A percentile compares a stretch with the other conserved stretches of the same genome.
phyloP scores from a whole-genome alignment of 108 stramenopile genomes.

The Cyclotella cryptica region DNA sequence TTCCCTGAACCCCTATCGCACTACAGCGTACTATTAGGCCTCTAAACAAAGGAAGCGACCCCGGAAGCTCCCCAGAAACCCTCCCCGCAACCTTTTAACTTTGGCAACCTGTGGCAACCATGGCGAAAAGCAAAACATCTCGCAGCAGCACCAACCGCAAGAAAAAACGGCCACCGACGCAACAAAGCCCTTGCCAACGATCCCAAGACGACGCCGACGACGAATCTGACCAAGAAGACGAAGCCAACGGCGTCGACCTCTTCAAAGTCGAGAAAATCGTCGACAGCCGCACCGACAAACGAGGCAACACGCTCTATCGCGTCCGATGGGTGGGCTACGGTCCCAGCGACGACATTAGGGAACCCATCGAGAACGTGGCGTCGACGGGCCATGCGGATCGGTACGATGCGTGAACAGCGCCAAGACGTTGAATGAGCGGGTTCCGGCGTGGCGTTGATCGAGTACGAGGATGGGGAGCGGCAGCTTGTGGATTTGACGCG shows the following conservation, averaged over 20 bases:
- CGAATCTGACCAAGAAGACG: background rate
- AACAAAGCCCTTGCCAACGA: too few species aligned
- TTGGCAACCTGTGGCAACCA: too few species aligned
- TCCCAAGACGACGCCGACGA: background rate
- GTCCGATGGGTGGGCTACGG: slow-evolving; percentile 40
- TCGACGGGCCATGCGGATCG: slow-evolving; percentile 47
- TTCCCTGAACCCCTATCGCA: too few species aligned
- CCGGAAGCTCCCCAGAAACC: too few species aligned
- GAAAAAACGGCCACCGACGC: too few species aligned
- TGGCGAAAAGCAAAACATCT: too few species aligned
- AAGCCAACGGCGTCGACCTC: slow-evolving; percentile 10
- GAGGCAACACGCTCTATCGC: slow-evolving; percentile 7
- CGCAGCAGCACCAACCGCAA: too few species aligned
- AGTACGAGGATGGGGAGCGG: slow-evolving; percentile 46
- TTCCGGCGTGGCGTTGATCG: slow-evolving; percentile 43
- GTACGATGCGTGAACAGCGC: slow-evolving; percentile 30
- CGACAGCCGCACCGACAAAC: slow-evolving; percentile 6
- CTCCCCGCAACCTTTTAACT: too few species aligned
- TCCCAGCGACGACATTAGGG: slow-evolving; percentile 39
- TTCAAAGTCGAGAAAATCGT: slow-evolving; percentile 43
- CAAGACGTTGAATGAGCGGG: slow-evolving; percentile 14
- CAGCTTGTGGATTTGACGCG: slow-evolving; percentile 37
- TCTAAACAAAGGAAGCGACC: too few species aligned
- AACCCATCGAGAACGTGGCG: slow-evolving; percentile 35
- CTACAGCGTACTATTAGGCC: too few species aligned